phyloP scores from a whole-genome alignment of 805 yeast species.

The Blastobotrys attinorum region DNA sequence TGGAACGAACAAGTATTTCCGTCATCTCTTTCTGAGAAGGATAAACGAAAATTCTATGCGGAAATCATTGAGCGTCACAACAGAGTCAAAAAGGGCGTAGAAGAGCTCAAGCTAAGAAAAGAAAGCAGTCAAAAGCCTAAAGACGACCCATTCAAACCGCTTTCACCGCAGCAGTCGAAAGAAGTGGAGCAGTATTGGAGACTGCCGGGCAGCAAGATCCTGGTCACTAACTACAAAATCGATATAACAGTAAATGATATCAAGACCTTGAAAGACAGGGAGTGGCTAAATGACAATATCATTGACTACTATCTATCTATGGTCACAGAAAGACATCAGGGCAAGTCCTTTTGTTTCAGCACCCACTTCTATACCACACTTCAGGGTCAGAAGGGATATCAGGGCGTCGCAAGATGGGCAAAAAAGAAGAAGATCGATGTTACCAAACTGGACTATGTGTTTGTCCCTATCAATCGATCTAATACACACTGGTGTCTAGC shows the following conservation, averaged over 20 bases:
- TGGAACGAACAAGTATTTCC: constrained; percentile 5
- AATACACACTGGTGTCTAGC: constrained; percentile 91
- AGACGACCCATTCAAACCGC: constrained; percentile 7
- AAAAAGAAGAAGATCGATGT: constrained; percentile 65
- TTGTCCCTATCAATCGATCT: constrained; percentile 79
- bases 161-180: not conserved
- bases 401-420: constrained; percentile 79
- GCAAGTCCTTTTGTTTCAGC: constrained; percentile 57
- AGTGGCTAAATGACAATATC: constrained; percentile 87
- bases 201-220: constrained; percentile 1
- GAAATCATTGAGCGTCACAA: constrained; percentile 9
- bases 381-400: constrained; percentile 56
- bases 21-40: constrained; percentile 1
- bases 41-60: constrained; percentile 6
- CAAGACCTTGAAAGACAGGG: constrained; percentile 55
- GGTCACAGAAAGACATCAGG: constrained; percentile 38
- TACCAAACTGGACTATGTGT: constrained; percentile 51
- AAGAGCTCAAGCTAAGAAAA: constrained; percentile 7
- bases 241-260: constrained; percentile 63
- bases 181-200: constrained; percentile 11
- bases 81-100: constrained; percentile 11
- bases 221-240: constrained; percentile 30
- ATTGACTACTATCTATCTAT: constrained; percentile 72
- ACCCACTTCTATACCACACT: constrained; percentile 82
- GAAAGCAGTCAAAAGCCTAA: constrained; percentile 4